phyloP scores from a whole-genome alignment of 441 rosid species.

The Syzygium syzygioides region DNA sequence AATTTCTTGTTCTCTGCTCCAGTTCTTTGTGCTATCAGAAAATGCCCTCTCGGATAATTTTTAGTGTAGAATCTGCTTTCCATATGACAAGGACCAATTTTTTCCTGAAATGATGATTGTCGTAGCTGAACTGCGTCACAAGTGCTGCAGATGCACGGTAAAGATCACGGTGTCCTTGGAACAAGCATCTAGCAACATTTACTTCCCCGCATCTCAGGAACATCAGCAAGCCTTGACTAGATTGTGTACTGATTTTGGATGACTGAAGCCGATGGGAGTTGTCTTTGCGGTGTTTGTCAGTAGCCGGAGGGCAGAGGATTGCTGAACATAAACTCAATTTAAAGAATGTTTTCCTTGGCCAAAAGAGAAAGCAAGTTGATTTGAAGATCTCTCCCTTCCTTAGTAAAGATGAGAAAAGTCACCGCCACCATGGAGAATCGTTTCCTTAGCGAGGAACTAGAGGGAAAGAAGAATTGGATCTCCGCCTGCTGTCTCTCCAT shows the following conservation, averaged over 20 bases:
- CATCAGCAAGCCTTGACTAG: not conserved
- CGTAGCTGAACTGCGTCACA: not conserved
- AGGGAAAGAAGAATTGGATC: not conserved
- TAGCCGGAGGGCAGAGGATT: not conserved
- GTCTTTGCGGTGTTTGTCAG: not conserved
- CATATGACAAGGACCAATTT: not conserved
- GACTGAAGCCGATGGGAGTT: not conserved
- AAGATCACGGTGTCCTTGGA: not conserved
- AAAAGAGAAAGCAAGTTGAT: not conserved
- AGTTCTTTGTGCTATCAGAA: not conserved
- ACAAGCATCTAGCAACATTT: not conserved
- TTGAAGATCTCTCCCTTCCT: not conserved
- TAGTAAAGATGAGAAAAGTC: not conserved
- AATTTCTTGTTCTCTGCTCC: not conserved
- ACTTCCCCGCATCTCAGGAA: not conserved
- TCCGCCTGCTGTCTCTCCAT: not conserved
- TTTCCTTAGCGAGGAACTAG: not conserved
- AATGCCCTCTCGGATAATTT: not conserved
- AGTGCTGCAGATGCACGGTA: not conserved
- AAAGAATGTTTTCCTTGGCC: not conserved
- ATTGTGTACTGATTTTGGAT: not conserved
- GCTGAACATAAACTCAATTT: not conserved
- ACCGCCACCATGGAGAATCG: not conserved
- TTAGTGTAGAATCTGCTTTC: not conserved
- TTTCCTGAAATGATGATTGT: not conserved